phyloP scores from a whole-genome alignment of 805 yeast genomes.

The Candida nemodendra region DNA sequence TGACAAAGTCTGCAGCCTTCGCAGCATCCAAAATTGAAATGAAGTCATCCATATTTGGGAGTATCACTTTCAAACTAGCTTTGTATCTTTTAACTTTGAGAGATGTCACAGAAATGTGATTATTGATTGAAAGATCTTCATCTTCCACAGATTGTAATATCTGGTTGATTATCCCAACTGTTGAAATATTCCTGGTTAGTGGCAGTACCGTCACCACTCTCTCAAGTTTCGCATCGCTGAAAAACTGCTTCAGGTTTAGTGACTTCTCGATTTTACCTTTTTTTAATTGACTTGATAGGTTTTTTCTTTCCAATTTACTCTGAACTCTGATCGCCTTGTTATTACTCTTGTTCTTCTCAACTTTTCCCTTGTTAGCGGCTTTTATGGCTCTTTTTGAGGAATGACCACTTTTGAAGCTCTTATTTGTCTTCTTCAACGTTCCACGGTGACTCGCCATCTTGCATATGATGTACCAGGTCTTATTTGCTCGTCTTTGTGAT shows the following conservation, averaged over 20 bases:
- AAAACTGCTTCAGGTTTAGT: slow-evolving; percentile 60
- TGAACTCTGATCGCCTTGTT: slow-evolving; percentile 39
- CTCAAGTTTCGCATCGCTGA: slow-evolving; percentile 68
- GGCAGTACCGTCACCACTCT: slow-evolving; percentile 81
- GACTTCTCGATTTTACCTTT: slow-evolving; percentile 64
- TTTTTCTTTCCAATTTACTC: slow-evolving; percentile 66
- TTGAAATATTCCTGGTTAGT: slow-evolving; percentile 67
- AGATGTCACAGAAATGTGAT: slow-evolving; percentile 50
- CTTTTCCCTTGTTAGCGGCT: slow-evolving; percentile 79
- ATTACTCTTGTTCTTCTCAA: slow-evolving; percentile 56
- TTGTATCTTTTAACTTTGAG: slow-evolving; percentile 65
- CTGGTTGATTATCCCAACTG: slow-evolving; percentile 51
- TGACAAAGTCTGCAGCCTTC: slow-evolving; percentile 82
- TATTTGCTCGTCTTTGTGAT: too few relatives aligned
- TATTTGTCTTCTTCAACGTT: slow-evolving; percentile 79
- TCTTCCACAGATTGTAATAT: slow-evolving; percentile 42
- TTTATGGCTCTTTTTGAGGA: slow-evolving; percentile 85
- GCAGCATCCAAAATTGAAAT: slow-evolving; percentile 79
- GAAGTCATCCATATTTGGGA: slow-evolving; percentile 68
- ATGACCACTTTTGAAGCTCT: slow-evolving; percentile 89
- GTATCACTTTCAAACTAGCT: slow-evolving; percentile 67
- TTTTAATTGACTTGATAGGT: slow-evolving; percentile 74
- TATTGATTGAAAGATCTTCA: slow-evolving; percentile 33
- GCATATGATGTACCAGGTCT: slow-evolving; percentile 1
- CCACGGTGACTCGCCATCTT: slow-evolving; percentile 80